Percentiles rank a stretch among this genome's conserved stretches.
Evolutionary conservation across 2,329 filamentous ascomycete species (phyloP).

Genomic region (Ophiosphaerella korrae): DNA sequence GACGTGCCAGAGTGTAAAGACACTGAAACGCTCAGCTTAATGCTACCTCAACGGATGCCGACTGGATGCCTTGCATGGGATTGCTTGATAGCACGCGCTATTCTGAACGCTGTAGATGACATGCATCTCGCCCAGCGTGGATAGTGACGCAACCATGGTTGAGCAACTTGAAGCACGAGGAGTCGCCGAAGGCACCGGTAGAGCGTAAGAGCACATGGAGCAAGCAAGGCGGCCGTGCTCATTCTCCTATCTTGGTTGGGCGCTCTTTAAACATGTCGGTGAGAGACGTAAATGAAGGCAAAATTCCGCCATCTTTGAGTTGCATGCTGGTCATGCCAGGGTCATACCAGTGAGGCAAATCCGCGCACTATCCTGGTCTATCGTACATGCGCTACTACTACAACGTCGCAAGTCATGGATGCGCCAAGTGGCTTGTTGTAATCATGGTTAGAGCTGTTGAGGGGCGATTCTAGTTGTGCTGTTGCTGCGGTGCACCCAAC

Average conservation of each 20-base stretch:
- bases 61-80: slow-evolving; percentile 19
- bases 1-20: not conserved
- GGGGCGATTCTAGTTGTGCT: too few relatives aligned
- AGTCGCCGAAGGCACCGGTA: slow-evolving; percentile 21
- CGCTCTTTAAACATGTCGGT: slow-evolving; percentile 32
- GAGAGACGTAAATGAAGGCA: slow-evolving; percentile 27
- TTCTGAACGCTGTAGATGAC: slow-evolving; percentile 32
- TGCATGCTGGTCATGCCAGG: slow-evolving; percentile 22
- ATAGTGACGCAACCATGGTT: slow-evolving; percentile 20
- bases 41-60: slow-evolving; percentile 18
- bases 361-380: slow-evolving; percentile 18
- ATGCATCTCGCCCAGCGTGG: slow-evolving; percentile 25
- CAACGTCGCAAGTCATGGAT: slow-evolving; percentile 10
- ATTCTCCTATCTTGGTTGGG: slow-evolving; percentile 1
- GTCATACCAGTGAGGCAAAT: slow-evolving; percentile 31
- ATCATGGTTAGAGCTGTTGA: not conserved
- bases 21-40: not conserved
- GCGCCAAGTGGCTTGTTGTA: slow-evolving; percentile 18
- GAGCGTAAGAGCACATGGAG: slow-evolving; percentile 23
- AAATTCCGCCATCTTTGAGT: slow-evolving; percentile 20
- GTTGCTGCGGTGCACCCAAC: too few relatives aligned
- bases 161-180: slow-evolving; percentile 33
- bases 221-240: slow-evolving; percentile 20
- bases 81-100: slow-evolving; percentile 13
- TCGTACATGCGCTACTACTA: slow-evolving; percentile 14